These are phyloP conservation scores for Symbiodinium natans DNA, from an alignment of 73 alveolate species.

Conservation along the genomic window DNA sequence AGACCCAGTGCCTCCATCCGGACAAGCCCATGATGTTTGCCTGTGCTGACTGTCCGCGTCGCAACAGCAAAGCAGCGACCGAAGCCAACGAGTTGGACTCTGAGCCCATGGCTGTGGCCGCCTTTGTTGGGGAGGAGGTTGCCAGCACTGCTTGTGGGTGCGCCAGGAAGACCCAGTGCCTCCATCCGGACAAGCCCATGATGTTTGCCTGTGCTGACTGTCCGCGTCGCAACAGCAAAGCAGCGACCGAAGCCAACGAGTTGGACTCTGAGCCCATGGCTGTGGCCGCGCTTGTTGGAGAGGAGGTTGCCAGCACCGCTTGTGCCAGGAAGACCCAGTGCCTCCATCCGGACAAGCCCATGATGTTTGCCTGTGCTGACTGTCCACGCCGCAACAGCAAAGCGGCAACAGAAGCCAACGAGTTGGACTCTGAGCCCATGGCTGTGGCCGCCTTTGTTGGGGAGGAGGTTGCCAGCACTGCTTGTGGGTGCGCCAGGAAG, in stretches of 20 bases:
- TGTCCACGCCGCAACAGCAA: slow-evolving; percentile 83
- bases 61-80: slow-evolving; percentile 39
- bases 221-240: slow-evolving; percentile 74
- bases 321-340: slow-evolving; percentile 26
- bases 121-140: slow-evolving; percentile 58
- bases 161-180: slow-evolving; percentile 41
- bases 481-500: slow-evolving; percentile 38
- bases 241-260: slow-evolving; percentile 23
- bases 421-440: slow-evolving; percentile 18
- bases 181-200: slow-evolving; percentile 56
- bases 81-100: slow-evolving; percentile 10
- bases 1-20: slow-evolving; percentile 59
- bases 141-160: slow-evolving; percentile 37
- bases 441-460: slow-evolving; percentile 54
- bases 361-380: slow-evolving; percentile 72
- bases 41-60: slow-evolving; percentile 87
- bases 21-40: slow-evolving; percentile 44
- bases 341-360: slow-evolving; percentile 70
- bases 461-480: slow-evolving; percentile 55
- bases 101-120: slow-evolving; percentile 59
- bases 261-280: slow-evolving; percentile 37
- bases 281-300: slow-evolving; percentile 46
- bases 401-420: slow-evolving; percentile 39
- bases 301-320: slow-evolving; percentile 33
- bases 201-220: slow-evolving; percentile 60